These are phyloP conservation scores for Canna indica DNA, from an alignment of 176 grass and related monocot genomes.

Conservation along the genomic window DNA sequence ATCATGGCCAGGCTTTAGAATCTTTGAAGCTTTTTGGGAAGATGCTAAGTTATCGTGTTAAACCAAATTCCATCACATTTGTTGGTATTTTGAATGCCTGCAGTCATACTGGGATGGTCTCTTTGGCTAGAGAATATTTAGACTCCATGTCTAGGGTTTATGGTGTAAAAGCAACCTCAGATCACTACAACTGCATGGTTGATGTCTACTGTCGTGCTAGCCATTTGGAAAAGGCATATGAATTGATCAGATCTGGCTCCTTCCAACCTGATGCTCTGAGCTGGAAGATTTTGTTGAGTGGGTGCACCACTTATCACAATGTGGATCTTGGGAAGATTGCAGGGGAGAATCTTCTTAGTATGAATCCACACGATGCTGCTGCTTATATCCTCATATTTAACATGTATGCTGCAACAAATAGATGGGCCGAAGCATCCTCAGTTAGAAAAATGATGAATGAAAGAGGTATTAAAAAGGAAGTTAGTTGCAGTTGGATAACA, in stretches of 20 bases:
- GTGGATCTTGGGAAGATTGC: slow-evolving; percentile 11
- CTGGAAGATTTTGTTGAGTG: slow-evolving; percentile 25
- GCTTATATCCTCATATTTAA: slow-evolving; percentile 22
- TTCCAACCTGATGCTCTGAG: slow-evolving; percentile 18
- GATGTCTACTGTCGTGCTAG: slow-evolving; percentile 27
- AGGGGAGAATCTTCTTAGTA: slow-evolving; percentile 9
- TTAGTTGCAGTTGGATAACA: slow-evolving; percentile 24
- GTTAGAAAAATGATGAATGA: slow-evolving; percentile 22
- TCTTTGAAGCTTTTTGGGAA: slow-evolving; percentile 15
- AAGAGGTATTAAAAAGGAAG: slow-evolving; percentile 22
- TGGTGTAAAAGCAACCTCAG: slow-evolving; percentile 3
- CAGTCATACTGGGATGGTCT: slow-evolving; percentile 16
- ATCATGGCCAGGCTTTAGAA: slow-evolving; percentile 15
- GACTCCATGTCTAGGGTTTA: slow-evolving; percentile 11
- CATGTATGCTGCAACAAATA: slow-evolving; percentile 7
- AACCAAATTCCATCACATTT: slow-evolving; percentile 19
- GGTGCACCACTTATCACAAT: slow-evolving; percentile 16
- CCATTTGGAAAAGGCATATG: slow-evolving; percentile 8
- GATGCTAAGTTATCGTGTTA: slow-evolving; percentile 4
- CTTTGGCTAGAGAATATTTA: slow-evolving; percentile 15
- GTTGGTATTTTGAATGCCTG: slow-evolving; percentile 22
- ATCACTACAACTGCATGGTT: slow-evolving; percentile 20
- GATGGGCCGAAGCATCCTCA: slow-evolving; percentile 15
- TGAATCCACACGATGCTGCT: slow-evolving; percentile 5
- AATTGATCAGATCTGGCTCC: slow-evolving; percentile 18